Percentiles rank a stretch among this genome's conserved stretches.
phyloP scores from a whole-genome alignment of 441 rosid species.

The Adansonia madagascariensis region DNA sequence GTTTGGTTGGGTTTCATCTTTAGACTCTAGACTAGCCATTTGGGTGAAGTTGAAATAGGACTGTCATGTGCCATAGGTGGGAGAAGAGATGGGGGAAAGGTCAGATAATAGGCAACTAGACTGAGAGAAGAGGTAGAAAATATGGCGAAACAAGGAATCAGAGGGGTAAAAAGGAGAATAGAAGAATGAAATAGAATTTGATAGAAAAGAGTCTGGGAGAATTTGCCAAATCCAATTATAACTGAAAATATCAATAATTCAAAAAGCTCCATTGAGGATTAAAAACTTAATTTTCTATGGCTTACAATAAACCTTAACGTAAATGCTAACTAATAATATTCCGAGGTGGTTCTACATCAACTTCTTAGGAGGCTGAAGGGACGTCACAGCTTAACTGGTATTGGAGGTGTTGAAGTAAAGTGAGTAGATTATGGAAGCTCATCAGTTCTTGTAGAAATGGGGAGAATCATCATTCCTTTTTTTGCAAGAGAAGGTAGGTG shows the following conservation, averaged over 20 bases:
- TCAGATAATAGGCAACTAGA: neutral
- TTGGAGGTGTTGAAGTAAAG: neutral
- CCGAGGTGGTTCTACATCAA: neutral
- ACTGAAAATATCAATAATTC: neutral
- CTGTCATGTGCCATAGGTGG: neutral
- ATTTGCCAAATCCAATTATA: neutral
- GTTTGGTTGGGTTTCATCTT: neutral
- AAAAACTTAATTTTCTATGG: neutral
- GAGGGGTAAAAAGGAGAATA: constrained; percentile 3
- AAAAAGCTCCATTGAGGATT: neutral
- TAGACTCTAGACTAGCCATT: neutral
- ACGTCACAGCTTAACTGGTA: neutral
- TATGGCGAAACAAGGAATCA: neutral
- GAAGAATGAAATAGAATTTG: neutral
- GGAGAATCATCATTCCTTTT: neutral
- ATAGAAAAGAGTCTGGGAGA: neutral
- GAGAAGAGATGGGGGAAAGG: neutral
- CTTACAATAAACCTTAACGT: neutral
- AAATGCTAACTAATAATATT: neutral
- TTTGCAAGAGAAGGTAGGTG: neutral
- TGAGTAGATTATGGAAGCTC: neutral
- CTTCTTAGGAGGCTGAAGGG: neutral
- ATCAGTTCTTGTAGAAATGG: neutral
- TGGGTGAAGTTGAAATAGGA: neutral
- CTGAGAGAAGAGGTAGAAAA: neutral